These are phyloP conservation scores for Phytophthora podocarpi DNA, from an alignment of 352 stramenopile genomes.

Conservation along the genomic window DNA sequence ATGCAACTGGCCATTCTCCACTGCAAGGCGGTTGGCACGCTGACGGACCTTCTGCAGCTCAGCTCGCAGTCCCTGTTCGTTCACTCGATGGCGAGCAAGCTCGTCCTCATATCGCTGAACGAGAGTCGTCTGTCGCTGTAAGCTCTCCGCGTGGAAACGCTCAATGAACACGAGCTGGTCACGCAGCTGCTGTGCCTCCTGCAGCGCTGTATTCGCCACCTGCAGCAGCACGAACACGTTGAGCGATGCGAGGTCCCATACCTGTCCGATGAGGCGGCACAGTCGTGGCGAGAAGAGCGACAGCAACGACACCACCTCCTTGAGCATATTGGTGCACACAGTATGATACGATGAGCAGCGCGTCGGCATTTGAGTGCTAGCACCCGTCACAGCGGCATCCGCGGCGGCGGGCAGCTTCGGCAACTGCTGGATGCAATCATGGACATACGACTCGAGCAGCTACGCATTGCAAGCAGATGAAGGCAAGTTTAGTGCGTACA, in stretches of 20 bases:
- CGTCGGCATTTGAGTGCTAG: slow-evolving; percentile 39
- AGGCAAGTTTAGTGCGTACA: neutral
- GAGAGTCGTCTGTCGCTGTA: slow-evolving; percentile 35
- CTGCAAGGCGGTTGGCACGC: slow-evolving; percentile 47
- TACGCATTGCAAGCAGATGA: slow-evolving; percentile 10
- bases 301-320: slow-evolving; percentile 47
- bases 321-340: slow-evolving; percentile 59
- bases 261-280: slow-evolving; percentile 51
- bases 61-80: slow-evolving; percentile 47
- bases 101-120: slow-evolving; percentile 46
- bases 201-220: slow-evolving; percentile 42
- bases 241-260: slow-evolving; percentile 70
- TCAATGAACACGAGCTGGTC: slow-evolving; percentile 36
- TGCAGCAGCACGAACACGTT: slow-evolving; percentile 72
- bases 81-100: slow-evolving; percentile 37
- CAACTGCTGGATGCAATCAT: slow-evolving; percentile 55
- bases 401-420: slow-evolving; percentile 37
- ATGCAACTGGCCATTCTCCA: slow-evolving; percentile 61
- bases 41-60: slow-evolving; percentile 62
- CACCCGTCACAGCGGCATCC: slow-evolving; percentile 6
- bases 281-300: slow-evolving; percentile 53
- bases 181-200: slow-evolving; percentile 39
- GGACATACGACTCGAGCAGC: slow-evolving; percentile 64
- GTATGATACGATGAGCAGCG: slow-evolving; percentile 55
- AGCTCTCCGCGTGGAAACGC: slow-evolving; percentile 38